Base-by-base conservation (phyloP, 352 stramenopile species). In the Pythium insidiosum region DNA sequence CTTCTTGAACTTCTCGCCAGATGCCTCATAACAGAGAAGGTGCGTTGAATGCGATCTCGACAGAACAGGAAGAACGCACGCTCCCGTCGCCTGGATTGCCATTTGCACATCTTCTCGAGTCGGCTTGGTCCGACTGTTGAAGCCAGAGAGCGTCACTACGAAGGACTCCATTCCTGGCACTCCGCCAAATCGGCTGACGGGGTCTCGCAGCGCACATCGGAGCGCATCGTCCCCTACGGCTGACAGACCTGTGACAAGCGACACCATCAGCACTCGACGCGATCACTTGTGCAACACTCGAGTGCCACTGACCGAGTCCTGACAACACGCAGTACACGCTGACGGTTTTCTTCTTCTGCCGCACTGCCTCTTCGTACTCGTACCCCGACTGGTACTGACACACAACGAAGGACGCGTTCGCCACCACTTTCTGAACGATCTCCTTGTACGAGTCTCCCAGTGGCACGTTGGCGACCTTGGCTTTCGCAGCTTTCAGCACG, bases 1-100 rank as follows among this genome's bases (percentile, higher is more conserved):
- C 43, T 84, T 88, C 55, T 92, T 86, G 58, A 79, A 94, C 43
- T 94, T 94, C 37, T 94, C 82, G 12, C 82, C 82, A 10, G 64
- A 73, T 1, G 70, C 51, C 63, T 90, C 82, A 38, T 75, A 74
- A 44, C 79, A 92, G 6, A 94, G 47, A 34, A 94, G 51, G 34
- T 94, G 82, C 15, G 79, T 92, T 0, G 82, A 90, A 48, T 94
- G 74, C 1, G 73, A 85, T 30, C 79, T 58, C 21, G 79, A 92
- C 9, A 94, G 50, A 22, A 94, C 80, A 1, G 82, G 77, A 1
- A 94, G 65, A 47, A 90, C 81, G 41, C 82, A 94, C 11, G 82
- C 77, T n/a, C 82, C 82, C 3, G 79, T 86, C 12, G 75, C 68
- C 28, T 85, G 77, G 40, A 94, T 88, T 26, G 81, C 75, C 31